These are phyloP conservation scores for Atkinsonella hypoxylon DNA, from an alignment of 2,329 filamentous ascomycete genomes.

Conservation along the genomic window DNA sequence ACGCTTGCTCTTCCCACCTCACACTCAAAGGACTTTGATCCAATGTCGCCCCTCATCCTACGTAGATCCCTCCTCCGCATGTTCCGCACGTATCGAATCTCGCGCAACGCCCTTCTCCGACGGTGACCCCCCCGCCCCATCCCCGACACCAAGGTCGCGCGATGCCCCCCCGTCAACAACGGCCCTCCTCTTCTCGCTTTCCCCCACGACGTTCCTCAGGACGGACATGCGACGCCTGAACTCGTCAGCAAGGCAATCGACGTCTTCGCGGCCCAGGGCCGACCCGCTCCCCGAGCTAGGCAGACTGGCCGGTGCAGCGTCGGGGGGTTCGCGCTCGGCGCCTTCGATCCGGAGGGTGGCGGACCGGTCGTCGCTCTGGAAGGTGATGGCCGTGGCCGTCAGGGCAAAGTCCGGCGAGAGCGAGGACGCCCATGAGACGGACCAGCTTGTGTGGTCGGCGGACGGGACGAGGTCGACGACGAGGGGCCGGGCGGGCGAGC, in stretches of 20 bases:
- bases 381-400: constrained; percentile 30
- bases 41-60: neutral
- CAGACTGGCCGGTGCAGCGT: constrained; percentile 12
- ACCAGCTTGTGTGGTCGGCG: constrained; percentile 29
- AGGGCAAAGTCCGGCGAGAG: constrained; percentile 63
- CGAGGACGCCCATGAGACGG: constrained; percentile 57
- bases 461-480: constrained; percentile 42
- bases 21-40: neutral
- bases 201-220: constrained; percentile 40
- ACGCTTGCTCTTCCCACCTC: neutral
- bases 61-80: neutral
- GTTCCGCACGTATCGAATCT: neutral
- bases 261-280: constrained; percentile 31
- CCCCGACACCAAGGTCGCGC: neutral
- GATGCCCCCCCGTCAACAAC: constrained; percentile 11
- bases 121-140: neutral
- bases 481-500: constrained; percentile 33
- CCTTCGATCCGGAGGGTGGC: constrained; percentile 25
- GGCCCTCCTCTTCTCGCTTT: constrained; percentile 32
- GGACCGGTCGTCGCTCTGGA: constrained; percentile 18
- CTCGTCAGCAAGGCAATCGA: constrained; percentile 38
- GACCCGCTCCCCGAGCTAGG: constrained; percentile 20
- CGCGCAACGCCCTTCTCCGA: neutral
- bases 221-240: constrained; percentile 47
- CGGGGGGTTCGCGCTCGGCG: constrained; percentile 25